Evolutionary conservation across 768 basidiomycete species (phyloP), one percentile per base, ranked within the genome.

Genomic region (Lactarius evosmus): DNA sequence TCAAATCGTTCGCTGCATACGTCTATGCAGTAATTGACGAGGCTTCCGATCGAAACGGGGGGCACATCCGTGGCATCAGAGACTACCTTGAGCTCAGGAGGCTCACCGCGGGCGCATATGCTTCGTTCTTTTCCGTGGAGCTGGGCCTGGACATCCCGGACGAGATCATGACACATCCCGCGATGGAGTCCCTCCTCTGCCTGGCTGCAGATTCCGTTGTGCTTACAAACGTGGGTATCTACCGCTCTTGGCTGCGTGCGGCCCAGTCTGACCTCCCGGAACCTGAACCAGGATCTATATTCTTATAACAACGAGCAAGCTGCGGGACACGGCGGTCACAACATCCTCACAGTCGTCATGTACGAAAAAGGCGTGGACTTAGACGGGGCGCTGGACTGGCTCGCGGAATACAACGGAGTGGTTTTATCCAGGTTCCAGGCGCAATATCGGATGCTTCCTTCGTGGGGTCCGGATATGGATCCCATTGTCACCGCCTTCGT

Each of bases 331-430:
- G 78, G 73, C 22, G 69, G 69, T 22, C 77, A 79, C 65, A 82
- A 82, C 51, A 68, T 78, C 55, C 69, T 83, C 56, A 75, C 75
- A 0, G 71, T 79, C 22, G 73, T 80, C 51, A 81, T 78, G 76
- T 69, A 74, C 49, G 72, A 79, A 27, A 63, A 73, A 7, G 61
- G 71, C 1, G 60, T 77, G 11, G 69, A 71, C 33, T 64, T 80
- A 2, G 73, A 79, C 66, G 71, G 65, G 6, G 79, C 81, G 0
- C 71, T 81, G 44, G 65, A 75, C n/a, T 78, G 73, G 72, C 69
- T 81, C 12, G 49, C 27, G n/a, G 34, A 38, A 22, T 41, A 60
- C 38, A 38, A 65, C 22, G 71, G 73, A 34, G 55, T 49, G 6
- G 63, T 77, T 12, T 67, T 75, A 9, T 70, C 72, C 17, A 60